Base-by-base conservation (phyloP, 371 early-diverging fungal species). In the Rhizopus delemar region DNA sequence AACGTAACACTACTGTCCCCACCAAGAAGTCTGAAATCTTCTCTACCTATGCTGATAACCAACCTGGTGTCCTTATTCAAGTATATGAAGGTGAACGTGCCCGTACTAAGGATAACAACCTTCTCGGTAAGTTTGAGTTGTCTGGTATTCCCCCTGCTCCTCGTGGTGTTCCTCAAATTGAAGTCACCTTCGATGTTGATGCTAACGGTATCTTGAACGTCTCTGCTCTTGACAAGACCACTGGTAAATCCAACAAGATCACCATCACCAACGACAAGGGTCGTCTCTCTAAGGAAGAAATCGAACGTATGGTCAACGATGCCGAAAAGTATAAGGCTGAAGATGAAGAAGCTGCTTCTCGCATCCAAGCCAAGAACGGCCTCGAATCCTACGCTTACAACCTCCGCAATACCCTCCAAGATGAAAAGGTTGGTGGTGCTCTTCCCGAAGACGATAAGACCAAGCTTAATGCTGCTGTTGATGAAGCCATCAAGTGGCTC, bases 151-250 rank as follows among this genome's bases (percentile, higher is more conserved):
- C 93, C 31, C 93, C 95, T 60, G 90, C 92, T 67, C 94, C 95
- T 41, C 90, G 92, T 72, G 95, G 95, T 63, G 86, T 85, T 55
- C 94, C 98, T 58, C 91, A 92, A 76, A 89, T 98, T 55, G 94
- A 94, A 75, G 93, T 94, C 62, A 88, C 93, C 53, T 96, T 96
- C 77, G 95, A 96, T 74, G 79, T 95, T 52, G 95, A 97, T 77
- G 92, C 92, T 66, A 93, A 98, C 81, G 94, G 95, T 80, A 94
- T 95, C 74, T 82, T 93, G 60, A 94, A 92, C 77, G 96, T 98
- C 64, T 84, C 89, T 62, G 97, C 97, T 69, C 81, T 86, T 59
- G 97, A 97, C 83, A 90, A 89, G 84, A 86, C 89, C 53, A 94
- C 96, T 53, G 93, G 94, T 57, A 74, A 98, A 73, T 66, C 70